Evolutionary conservation across 1,284 basidiomycete genomes (phyloP).

Genomic region (Cutaneotrichosporon arboriforme): DNA sequence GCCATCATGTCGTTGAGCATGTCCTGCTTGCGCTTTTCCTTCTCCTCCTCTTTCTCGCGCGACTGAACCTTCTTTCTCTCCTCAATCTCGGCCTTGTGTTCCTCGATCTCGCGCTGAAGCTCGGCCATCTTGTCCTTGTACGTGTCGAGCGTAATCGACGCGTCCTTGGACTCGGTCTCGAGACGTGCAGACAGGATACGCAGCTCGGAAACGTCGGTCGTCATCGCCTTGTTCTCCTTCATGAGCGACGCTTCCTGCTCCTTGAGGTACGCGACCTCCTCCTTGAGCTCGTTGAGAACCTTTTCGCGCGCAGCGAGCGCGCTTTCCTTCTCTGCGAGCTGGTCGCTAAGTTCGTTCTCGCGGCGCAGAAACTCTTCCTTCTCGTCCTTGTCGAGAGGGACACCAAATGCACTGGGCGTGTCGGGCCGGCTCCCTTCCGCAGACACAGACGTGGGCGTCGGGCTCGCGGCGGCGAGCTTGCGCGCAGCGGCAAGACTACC

Average conservation of each 20-base stretch:
- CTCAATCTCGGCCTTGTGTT: constrained; percentile 72
- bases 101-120: constrained; percentile 80
- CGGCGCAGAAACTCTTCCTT: constrained; percentile 92
- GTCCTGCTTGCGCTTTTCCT: constrained; percentile 98
- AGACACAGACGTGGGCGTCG: constrained; percentile 60
- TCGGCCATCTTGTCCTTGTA: constrained; percentile 93
- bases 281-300: constrained; percentile 69
- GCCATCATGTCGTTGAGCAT: constrained; percentile 99
- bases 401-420: constrained; percentile 50
- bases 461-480: constrained; percentile 43
- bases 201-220: constrained; percentile 77
- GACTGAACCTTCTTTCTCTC: constrained; percentile 76
- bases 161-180: constrained; percentile 93
- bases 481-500: constrained; percentile 28
- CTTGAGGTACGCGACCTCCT: constrained; percentile 80
- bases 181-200: constrained; percentile 85
- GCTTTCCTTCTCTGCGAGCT: constrained; percentile 85
- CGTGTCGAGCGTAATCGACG: constrained; percentile 88
- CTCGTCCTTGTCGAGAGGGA: constrained; percentile 84
- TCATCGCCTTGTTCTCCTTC: constrained; percentile 79
- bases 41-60: constrained; percentile 89
- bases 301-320: constrained; percentile 60
- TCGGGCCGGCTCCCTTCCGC: constrained; percentile 55
- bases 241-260: constrained; percentile 65
- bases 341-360: constrained; percentile 95